Base-by-base conservation (phyloP, 1,284 basidiomycete genomes). In the Malassezia brasiliensis region DNA sequence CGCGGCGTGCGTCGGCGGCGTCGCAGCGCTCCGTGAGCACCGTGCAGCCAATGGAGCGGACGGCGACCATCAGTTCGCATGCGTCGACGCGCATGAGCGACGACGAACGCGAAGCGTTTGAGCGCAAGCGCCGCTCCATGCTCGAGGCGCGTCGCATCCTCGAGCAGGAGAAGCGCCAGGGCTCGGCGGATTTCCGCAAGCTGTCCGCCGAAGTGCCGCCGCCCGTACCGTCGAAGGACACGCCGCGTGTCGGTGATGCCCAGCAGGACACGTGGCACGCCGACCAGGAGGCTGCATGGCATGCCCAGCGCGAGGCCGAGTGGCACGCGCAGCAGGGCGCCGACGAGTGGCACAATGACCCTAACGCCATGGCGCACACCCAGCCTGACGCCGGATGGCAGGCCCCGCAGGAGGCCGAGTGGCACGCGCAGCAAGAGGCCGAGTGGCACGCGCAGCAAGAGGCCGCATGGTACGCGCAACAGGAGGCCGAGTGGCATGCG, bases 101-200 rank as follows among this genome's bases (percentile, higher is more conserved):
- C 36, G 64, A 58, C 30, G 68, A 69, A 19, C 59, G 58, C 31
- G 62, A 72, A 35, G 65, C 66, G 1, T 50, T 54, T 15, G 59
- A 61, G 17, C 63, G 60, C 41, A 68, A 69, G 55, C 58, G 66
- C 22, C 51, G 59, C 5, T 64, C 66, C 4, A 62, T 65, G 59
- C 56, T 64, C 1, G 64, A 67, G 42, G 70, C 70, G 8, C 57
- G 60, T 11, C 52, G 56, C n/a, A 68, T 73, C 39, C 65, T 72
- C 45, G 70, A 73, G 36, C 49, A 59, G 34, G 69, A 73, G 52
- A 55, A 66, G 9, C 52, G 59, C 39, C 31, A 54, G 14, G 40
- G 53, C 32, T 54, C 52, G 15, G 25, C 38, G 2, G 52, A 54
- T 17, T 37, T 49, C 32, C 47, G 28, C 3, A n/a, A 5, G 42